phyloP scores from a whole-genome alignment of 345 rosid genomes.

The Mercurialis annua region DNA sequence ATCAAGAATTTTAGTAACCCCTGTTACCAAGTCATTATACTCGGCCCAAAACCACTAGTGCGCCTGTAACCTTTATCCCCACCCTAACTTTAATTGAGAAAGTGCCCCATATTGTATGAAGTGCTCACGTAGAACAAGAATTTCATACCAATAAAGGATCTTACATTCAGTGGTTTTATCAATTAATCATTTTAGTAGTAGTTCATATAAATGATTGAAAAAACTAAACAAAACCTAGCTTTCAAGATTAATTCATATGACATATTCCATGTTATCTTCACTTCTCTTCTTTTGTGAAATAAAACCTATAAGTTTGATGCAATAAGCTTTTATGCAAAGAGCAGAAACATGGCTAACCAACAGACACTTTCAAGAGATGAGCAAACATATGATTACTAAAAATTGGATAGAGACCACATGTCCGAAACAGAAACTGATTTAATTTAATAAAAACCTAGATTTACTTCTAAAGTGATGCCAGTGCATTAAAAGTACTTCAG shows the following conservation, averaged over 20 bases:
- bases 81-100: neutral
- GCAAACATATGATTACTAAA: neutral
- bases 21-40: neutral
- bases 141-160: neutral
- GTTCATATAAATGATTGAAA: neutral
- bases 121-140: neutral
- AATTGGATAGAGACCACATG: neutral
- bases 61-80: neutral
- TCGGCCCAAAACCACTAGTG: neutral
- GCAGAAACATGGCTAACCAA: constrained; percentile 1
- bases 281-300: neutral
- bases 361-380: neutral
- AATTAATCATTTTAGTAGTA: neutral
- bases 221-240: neutral
- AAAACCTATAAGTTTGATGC: neutral
- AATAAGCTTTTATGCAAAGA: neutral
- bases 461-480: neutral
- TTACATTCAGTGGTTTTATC: neutral
- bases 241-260: neutral
- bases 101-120: neutral
- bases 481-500: neutral
- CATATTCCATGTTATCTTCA: neutral
- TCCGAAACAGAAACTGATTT: neutral
- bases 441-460: neutral
- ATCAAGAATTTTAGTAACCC: neutral